Percentiles rank a stretch among this genome's conserved stretches.
Conservation (phyloP, 768 basidiomycete genomes). For the Kwoniella pini region DNA sequence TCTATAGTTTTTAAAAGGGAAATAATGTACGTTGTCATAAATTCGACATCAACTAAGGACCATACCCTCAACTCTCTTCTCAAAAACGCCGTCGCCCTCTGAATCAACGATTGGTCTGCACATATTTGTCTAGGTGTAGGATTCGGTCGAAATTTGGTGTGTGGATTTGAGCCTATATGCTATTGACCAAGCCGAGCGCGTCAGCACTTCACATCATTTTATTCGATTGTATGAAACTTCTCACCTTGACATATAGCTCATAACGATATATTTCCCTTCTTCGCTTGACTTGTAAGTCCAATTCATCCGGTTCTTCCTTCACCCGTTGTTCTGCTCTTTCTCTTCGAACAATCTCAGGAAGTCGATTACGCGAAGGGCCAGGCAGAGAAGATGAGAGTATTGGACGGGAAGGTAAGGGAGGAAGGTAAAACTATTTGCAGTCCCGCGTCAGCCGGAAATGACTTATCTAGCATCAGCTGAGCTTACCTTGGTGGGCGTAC, state of each 20-base stretch:
- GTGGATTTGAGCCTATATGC: constrained; percentile 87
- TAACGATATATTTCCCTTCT: constrained; percentile 80
- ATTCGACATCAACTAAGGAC: constrained; percentile 86
- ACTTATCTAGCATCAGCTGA: not conserved
- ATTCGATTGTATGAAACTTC: no score
- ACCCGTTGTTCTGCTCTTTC: constrained; percentile 55
- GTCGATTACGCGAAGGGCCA: constrained; percentile 24
- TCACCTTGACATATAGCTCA: constrained; percentile 79
- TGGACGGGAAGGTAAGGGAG: constrained; percentile 58
- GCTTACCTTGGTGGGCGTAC: constrained; percentile 45
- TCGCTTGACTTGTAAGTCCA: constrained; percentile 71
- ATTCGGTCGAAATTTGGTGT: constrained; percentile 83
- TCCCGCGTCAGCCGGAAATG: not conserved
- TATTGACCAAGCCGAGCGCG: no score
- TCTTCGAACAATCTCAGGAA: constrained; percentile 37
- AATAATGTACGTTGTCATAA: constrained; percentile 81
- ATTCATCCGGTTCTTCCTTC: constrained; percentile 64
- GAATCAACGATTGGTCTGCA: constrained; percentile 66
- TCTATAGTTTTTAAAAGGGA: constrained; percentile 91
- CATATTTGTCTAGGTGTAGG: constrained; percentile 84
- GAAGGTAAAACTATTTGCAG: constrained; percentile 64
- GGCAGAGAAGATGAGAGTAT: constrained; percentile 30
- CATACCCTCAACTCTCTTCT: constrained; percentile 85
- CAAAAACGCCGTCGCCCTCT: constrained; percentile 74
- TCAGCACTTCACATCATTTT: no score